phyloP scores from a whole-genome alignment of 1,284 basidiomycete species.

The Apiotrichum gamsii region DNA sequence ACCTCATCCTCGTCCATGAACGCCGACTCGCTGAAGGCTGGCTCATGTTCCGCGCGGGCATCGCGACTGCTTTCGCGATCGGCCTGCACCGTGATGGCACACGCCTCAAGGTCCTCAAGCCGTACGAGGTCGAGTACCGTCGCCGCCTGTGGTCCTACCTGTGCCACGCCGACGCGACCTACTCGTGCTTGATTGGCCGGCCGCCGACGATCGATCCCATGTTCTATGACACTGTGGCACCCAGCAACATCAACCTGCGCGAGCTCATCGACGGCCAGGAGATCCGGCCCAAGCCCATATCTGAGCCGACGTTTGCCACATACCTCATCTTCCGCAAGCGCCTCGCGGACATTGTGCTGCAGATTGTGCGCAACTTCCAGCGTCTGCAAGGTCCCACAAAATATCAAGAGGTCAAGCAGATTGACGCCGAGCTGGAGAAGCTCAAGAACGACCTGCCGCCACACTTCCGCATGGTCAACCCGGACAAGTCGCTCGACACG shows the following conservation, averaged over 20 bases:
- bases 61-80: constrained; percentile 82
- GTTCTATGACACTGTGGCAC: constrained; percentile 48
- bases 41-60: constrained; percentile 83
- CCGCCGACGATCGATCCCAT: constrained; percentile 56
- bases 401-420: constrained; percentile 71
- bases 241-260: constrained; percentile 72
- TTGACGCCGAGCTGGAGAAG: constrained; percentile 75
- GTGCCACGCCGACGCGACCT: constrained; percentile 78
- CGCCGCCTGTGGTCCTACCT: constrained; percentile 89
- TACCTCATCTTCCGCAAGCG: constrained; percentile 80
- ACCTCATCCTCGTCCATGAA: constrained; percentile 63
- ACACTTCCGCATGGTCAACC: constrained; percentile 24
- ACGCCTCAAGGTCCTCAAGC: constrained; percentile 56
- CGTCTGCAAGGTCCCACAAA: constrained; percentile 67
- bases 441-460: constrained; percentile 70
- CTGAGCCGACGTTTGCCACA: constrained; percentile 68
- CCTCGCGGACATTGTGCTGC: constrained; percentile 67
- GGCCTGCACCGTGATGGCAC: constrained; percentile 84
- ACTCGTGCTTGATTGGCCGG: constrained; percentile 81
- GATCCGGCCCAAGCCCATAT: constrained; percentile 29
- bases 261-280: constrained; percentile 39
- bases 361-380: constrained; percentile 85
- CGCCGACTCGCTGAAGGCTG: constrained; percentile 63
- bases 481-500: constrained; percentile 34
- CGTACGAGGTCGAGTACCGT: constrained; percentile 74